phyloP scores from a whole-genome alignment of 192 early-diverging fungal species.

The Irineochytrium annulatum region DNA sequence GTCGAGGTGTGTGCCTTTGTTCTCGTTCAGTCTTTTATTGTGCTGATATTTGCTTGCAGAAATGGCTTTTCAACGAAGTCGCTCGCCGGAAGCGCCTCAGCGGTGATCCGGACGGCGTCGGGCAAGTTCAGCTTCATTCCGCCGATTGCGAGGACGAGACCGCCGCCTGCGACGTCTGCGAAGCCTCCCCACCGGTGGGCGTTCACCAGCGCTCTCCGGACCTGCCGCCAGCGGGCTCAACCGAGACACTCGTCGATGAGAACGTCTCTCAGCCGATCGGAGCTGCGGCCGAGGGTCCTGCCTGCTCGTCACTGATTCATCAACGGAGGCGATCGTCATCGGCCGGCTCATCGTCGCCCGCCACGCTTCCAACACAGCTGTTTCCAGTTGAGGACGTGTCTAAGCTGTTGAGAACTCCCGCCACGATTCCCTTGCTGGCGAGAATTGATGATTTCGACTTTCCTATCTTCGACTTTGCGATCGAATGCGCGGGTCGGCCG shows the following conservation, averaged over 20 bases:
- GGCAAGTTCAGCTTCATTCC: background rate
- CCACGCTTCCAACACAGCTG: background rate
- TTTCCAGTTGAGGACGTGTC: background rate
- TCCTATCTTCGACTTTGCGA: slow-evolving; percentile 50
- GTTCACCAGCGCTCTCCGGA: background rate
- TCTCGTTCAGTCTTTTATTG: slow-evolving; percentile 1
- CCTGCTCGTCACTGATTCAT: background rate
- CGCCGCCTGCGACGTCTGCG: background rate
- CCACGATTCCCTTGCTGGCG: slow-evolving; percentile 20
- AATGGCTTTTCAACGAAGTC: slow-evolving; percentile 53
- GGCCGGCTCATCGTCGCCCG: background rate
- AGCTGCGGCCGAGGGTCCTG: background rate
- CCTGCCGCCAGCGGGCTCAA: background rate
- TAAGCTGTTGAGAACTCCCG: background rate
- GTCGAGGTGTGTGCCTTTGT: slow-evolving; percentile 30
- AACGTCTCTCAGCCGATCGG: background rate
- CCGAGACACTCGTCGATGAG: background rate
- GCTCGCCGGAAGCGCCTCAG: slow-evolving; percentile 18
- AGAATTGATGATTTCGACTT: slow-evolving; percentile 45
- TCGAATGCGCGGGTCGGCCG: slow-evolving; percentile 28
- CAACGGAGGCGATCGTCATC: slow-evolving; percentile 1
- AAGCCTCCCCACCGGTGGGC: no score
- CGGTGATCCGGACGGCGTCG: background rate
- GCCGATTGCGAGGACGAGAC: background rate
- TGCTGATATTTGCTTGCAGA: slow-evolving; percentile 19